Base-by-base conservation (phyloP, 768 basidiomycete species). In the Sistotremastrum suecicum region DNA sequence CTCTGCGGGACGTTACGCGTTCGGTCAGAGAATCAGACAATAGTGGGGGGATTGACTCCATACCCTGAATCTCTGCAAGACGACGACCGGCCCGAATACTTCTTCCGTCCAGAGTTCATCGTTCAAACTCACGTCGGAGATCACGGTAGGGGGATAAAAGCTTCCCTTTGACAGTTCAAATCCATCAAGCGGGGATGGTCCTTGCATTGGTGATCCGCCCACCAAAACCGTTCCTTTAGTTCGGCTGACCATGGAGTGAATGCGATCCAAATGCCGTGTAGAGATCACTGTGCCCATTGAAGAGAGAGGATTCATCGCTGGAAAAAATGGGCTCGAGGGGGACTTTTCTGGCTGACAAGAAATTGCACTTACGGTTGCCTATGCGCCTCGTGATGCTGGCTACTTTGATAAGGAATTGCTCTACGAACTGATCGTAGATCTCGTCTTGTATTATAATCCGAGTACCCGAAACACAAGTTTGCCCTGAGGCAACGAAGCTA, bases 401-500 rank as follows among this genome's bases (percentile, higher is more conserved):
- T 1, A 75, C 68, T 56, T 89, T 89, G 44, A 68, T 60, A 7
- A 84, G 54, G 58, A 88, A 78, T 11, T 56, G 57, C 5, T 59
- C 54, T 66, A 87, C 68, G 60, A 90, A 89, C 3, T 61, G 59
- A 39, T 83, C 72, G 51, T 85, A 87, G 40, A 89, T 69, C 6
- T 61, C 58, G 38, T 76, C 72, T 47, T 89, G 85, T 5, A 90
- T 62, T 4, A 89, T 66, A 12, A 90, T 66, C n/a, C 87, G 74
- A 8, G 85, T 79, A n/a, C 85, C 87, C 2, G 87, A 89, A n/a
- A 90, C 81, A 48, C 87, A 89, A 6, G 87, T 89, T 63, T 91
- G 88, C 3, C 88, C 88, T 28, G 84, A 86, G 1, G 88, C 88
- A 42, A 91, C 66, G 53, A 90, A 91, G 1, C 81, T 75, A 7